A percentile compares a stretch with the other conserved stretches of the same genome.
phyloP scores from a whole-genome alignment of 176 grass and related monocot species.

The Oryza meridionalis region DNA sequence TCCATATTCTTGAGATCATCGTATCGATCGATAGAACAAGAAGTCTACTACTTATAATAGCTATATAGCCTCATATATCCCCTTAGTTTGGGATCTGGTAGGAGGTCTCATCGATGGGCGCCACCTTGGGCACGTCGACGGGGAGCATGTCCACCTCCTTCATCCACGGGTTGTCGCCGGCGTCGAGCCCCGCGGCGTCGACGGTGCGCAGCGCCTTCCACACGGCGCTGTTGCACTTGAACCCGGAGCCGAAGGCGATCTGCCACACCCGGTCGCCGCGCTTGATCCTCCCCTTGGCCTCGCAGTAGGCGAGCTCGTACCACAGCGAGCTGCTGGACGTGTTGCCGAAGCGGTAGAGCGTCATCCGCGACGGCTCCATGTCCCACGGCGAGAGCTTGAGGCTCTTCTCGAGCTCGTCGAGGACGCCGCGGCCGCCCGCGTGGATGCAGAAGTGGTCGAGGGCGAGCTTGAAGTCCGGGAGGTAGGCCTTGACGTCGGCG shows the following conservation, averaged over 20 bases:
- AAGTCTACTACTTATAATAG: not conserved
- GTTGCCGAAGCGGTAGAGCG: conserved; percentile 91
- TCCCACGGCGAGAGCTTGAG: conserved; percentile 74
- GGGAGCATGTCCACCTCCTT: conserved; percentile 62
- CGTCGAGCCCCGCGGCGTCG: conserved; percentile 20
- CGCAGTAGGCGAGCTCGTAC: conserved; percentile 93
- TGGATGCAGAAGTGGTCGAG: conserved; percentile 99
- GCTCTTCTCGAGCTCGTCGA: conserved; percentile 87
- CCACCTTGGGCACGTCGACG: conserved; percentile 63
- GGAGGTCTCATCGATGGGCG: conserved; percentile 52
- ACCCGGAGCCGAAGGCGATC: conserved; percentile 81
- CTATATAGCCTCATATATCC: not conserved
- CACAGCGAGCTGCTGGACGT: conserved; percentile 94
- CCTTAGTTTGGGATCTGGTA: conserved; percentile 44
- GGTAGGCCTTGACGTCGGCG: conserved; percentile 58
- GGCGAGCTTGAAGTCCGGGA: conserved; percentile 83
- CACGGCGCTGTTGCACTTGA: conserved; percentile 88
- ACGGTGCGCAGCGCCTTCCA: conserved; percentile 71
- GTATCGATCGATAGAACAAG: no score
- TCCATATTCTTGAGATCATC: not conserved
- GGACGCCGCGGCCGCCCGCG: conserved; percentile 77
- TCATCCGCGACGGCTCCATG: conserved; percentile 94
- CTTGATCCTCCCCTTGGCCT: conserved; percentile 67
- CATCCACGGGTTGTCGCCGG: conserved; percentile 61
- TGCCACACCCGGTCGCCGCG: conserved; percentile 73